Percentiles rank a stretch among this genome's conserved stretches.
These are phyloP conservation scores for Leishmania martiniquensis DNA, from an alignment of 208 protist species.

Conservation along the genomic window DNA sequence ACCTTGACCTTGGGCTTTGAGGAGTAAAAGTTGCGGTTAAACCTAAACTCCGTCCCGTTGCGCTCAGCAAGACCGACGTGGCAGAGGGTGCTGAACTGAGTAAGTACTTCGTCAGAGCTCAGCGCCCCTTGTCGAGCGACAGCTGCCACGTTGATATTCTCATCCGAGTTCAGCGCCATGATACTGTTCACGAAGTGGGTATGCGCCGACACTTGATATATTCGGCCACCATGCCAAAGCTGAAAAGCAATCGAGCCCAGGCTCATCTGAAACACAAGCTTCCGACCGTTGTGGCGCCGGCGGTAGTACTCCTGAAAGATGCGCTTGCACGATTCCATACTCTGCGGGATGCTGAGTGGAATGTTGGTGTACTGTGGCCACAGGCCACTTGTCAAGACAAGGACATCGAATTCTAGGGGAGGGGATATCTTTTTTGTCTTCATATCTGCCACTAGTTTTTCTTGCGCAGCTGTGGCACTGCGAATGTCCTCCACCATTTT, in stretches of 20 bases:
- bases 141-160: slow-evolving; percentile 14
- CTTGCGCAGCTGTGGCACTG: slow-evolving; percentile 23
- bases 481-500: slow-evolving; percentile 73
- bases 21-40: slow-evolving; percentile 47
- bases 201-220: slow-evolving; percentile 60
- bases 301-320: slow-evolving; percentile 68
- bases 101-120: slow-evolving; percentile 25
- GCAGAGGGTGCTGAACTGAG: slow-evolving; percentile 48
- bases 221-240: slow-evolving; percentile 36
- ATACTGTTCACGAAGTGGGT: slow-evolving; percentile 77
- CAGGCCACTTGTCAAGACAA: slow-evolving; percentile 66
- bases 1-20: slow-evolving; percentile 37
- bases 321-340: slow-evolving; percentile 61
- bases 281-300: slow-evolving; percentile 69
- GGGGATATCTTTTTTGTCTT: slow-evolving; percentile 27
- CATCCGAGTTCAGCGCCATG: slow-evolving; percentile 47
- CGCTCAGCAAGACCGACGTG: slow-evolving; percentile 33
- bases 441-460: slow-evolving; percentile 33
- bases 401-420: slow-evolving; percentile 59
- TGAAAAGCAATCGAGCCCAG: slow-evolving; percentile 69
- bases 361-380: slow-evolving; percentile 66
- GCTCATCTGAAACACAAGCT: slow-evolving; percentile 65
- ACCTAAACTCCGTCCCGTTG: slow-evolving; percentile 31
- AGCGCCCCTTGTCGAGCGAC: slow-evolving; percentile 27
- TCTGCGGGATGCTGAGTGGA: slow-evolving; percentile 37